Conservation (phyloP, 2,329 filamentous ascomycete species). For the Aspergillus viridinutans region DNA sequence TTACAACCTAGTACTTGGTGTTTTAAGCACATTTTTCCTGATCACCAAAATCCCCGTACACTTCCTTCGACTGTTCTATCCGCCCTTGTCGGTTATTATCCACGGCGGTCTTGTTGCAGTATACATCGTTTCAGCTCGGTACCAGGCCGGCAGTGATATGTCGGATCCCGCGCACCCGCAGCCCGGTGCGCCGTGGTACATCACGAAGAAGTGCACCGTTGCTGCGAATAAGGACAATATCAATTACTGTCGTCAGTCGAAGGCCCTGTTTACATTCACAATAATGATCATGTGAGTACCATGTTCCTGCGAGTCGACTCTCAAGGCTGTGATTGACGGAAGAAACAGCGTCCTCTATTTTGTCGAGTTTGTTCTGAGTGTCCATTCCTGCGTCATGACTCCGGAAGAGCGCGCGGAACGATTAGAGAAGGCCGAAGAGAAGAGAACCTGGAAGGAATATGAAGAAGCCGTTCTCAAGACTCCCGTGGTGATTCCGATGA, state of each 20-base stretch:
- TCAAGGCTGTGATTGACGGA: conserved; percentile 10
- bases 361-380: conserved; percentile 44
- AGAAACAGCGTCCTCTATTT: conserved; percentile 47
- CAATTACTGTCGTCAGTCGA: conserved; percentile 58
- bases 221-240: conserved; percentile 44
- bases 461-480: conserved; percentile 40
- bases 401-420: conserved; percentile 33
- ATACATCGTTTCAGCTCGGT: conserved; percentile 53
- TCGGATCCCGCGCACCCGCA: conserved; percentile 53
- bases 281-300: conserved; percentile 52
- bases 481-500: conserved; percentile 31
- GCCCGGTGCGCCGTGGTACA: conserved; percentile 59
- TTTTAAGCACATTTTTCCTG: conserved; percentile 58
- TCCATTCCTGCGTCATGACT: conserved; percentile 46
- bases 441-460: conserved; percentile 37
- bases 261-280: conserved; percentile 54
- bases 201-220: conserved; percentile 57
- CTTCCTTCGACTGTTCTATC: conserved; percentile 54
- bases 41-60: conserved; percentile 56
- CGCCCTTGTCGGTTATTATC: conserved; percentile 51
- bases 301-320: not conserved
- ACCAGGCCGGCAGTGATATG: conserved; percentile 56
- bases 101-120: conserved; percentile 50
- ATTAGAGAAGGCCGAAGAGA: conserved; percentile 33
- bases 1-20: conserved; percentile 59